Percentiles rank a stretch among this genome's conserved stretches.
phyloP scores from a whole-genome alignment of 1,284 basidiomycete genomes.

The Moesziomyces sp. region DNA sequence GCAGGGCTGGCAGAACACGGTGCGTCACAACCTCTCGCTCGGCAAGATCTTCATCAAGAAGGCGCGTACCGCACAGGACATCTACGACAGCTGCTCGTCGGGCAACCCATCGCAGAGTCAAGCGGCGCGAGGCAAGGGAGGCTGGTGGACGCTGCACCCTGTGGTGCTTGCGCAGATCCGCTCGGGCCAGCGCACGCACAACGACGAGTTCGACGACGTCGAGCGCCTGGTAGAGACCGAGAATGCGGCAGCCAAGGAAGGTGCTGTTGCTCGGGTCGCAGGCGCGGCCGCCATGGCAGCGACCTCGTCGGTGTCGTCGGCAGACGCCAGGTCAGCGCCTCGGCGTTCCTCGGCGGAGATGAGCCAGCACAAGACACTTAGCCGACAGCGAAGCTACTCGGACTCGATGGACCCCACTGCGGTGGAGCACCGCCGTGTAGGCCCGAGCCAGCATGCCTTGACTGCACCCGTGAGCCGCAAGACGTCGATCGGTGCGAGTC shows the following conservation, averaged over 20 bases:
- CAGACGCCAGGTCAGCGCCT: not conserved
- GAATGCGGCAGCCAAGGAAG: conserved; percentile 17
- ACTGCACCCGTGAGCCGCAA: conserved; percentile 38
- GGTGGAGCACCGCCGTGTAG: conserved; percentile 16
- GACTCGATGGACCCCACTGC: conserved; percentile 35
- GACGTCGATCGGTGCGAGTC: conserved; percentile 11
- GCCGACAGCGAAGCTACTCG: conserved; percentile 48
- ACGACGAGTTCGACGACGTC: conserved; percentile 47
- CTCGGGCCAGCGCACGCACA: conserved; percentile 36
- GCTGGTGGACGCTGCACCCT: conserved; percentile 56
- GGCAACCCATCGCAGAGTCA: conserved; percentile 53
- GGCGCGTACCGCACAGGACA: conserved; percentile 50
- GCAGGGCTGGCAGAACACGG: conserved; percentile 63
- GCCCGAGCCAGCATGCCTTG: conserved; percentile 11
- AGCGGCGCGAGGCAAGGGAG: conserved; percentile 55
- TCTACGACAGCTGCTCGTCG: conserved; percentile 55
- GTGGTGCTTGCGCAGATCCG: conserved; percentile 46
- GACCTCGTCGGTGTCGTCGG: conserved; percentile 9
- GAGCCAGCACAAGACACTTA: conserved; percentile 14
- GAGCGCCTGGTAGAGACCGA: conserved; percentile 46
- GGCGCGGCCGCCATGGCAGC: conserved; percentile 9
- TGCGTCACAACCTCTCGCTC: conserved; percentile 61
- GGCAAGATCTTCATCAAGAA: conserved; percentile 62
- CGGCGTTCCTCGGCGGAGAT: conserved; percentile 9
- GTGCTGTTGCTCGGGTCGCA: not conserved